phyloP scores from a whole-genome alignment of 2,329 filamentous ascomycete genomes.

The Sordariomycetes sp. region DNA sequence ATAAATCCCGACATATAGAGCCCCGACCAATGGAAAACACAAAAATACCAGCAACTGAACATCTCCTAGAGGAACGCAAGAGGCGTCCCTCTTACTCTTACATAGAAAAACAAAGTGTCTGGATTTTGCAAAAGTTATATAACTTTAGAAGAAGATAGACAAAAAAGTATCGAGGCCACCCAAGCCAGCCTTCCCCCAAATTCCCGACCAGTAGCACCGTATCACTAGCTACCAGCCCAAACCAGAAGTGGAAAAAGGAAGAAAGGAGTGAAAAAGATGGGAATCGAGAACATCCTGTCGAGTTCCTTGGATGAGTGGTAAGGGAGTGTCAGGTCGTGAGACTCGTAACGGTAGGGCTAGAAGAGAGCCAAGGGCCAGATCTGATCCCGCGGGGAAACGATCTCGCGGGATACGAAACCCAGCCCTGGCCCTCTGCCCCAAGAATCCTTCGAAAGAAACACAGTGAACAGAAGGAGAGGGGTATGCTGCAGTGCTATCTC shows the following conservation, averaged over 20 bases:
- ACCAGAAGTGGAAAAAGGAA: too few relatives aligned
- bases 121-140: too few relatives aligned
- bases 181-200: not conserved
- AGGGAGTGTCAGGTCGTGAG: slow-evolving; percentile 6
- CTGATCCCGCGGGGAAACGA: not conserved
- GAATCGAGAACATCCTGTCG: not conserved
- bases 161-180: not conserved
- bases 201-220: not conserved
- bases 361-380: not conserved
- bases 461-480: slow-evolving; percentile 12
- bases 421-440: not conserved
- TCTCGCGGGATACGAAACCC: not conserved
- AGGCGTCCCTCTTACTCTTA: too few relatives aligned
- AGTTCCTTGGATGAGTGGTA: slow-evolving; percentile 3
- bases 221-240: not conserved
- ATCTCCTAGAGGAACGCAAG: too few relatives aligned
- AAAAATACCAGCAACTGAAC: too few relatives aligned
- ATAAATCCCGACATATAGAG: not conserved
- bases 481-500: slow-evolving; percentile 19
- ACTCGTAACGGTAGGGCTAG: slow-evolving; percentile 1
- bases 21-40: too few relatives aligned
- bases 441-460: slow-evolving; percentile 1
- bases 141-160: not conserved
- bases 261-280: slow-evolving; percentile 1
- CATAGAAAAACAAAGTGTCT: too few relatives aligned